Base-by-base conservation (phyloP, 2,329 filamentous ascomycete species). In the Pseudogymnoascus sp. region DNA sequence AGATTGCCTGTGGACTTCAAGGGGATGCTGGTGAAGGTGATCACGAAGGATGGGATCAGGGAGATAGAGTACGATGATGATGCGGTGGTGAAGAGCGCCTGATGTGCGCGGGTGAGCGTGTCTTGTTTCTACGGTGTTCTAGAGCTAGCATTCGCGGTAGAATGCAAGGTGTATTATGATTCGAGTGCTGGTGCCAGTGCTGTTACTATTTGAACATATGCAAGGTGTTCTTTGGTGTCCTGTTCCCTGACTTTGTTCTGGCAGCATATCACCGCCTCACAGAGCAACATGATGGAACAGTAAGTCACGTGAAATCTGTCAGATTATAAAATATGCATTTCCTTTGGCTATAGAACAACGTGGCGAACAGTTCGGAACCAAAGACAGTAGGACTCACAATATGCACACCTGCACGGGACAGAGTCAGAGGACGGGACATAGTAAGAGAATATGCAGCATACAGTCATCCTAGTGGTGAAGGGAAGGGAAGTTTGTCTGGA, bases 1-100 rank as follows among this genome's bases (percentile, higher is more conserved):
- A 85, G 95, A 77, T 84, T 99, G 81, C 94, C 94, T 63, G 92
- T 99, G 73, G 94, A 99, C 75, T 99, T 97, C 84, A 99, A 99
- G 83, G 94, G 94, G 39, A 90, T 96, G 86, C 72, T 82, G 60
- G 92, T 99, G 70, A 97, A 97, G 82, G 89, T 92, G 36, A 86
- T 99, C 71, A 96, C 92, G 65, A 96, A 95, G 79, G 91, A 97
- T 69, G 94, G 95, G 9, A 88, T 99, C 65, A 79, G 84, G 68
- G 90, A 94, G 70, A 83, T 95, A 70, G 85, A 90, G 66, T 95
- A 92, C 74, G 88, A 93, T 73, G 90, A 96, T 73, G 87, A 67
- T 59, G 65, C 26, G 24, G 60, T 63, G 21, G 60, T 61, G 33
- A 63, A 61, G 60, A 26, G 58, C 50, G 59, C 61, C 5, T 63